Base-by-base conservation (phyloP, 1,284 basidiomycete genomes). In the Ganoderma sinense region DNA sequence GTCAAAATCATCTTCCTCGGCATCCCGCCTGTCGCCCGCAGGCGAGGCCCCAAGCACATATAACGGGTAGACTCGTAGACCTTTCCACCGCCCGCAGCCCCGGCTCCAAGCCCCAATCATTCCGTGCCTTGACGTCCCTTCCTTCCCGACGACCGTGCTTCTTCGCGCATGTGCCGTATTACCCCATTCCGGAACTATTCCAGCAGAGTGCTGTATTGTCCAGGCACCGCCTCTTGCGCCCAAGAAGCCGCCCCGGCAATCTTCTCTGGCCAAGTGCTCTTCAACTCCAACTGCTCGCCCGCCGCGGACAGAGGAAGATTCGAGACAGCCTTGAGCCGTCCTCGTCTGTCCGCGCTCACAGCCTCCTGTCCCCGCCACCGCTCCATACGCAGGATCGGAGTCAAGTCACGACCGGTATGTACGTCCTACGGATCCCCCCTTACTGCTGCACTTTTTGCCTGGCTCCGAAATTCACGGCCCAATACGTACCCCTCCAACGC, bases 111-210 rank as follows among this genome's bases (percentile, higher is more conserved):
- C 23, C 51, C 31, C 2, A 45, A 51, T 51, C 43, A 51, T 48
- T 63, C 18, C 31, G 62, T 63, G 62, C 62, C 65, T 63, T 26
- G 20, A n/a, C 20, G 45, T 40, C 41, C 53, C 58, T 48, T 65
- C 40, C 56, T 48, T 65, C 64, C 68, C 68, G 68, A 69, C 68
- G 64, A 69, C 63, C 64, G 68, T 69, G 68, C 68, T 62, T 65
- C 59, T 16, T 20, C 48, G 40, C 10, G 51, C 68, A 69, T 65
- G 60, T 69, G 68, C 55, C 13, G 45, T 33, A 36, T n/a, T 61
- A 53, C 14, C 18, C 41, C 29, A 60, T 23, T 60, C 40, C 39
- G 23, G 39, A 13, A 29, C 14, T n/a, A 14, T 43, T 51, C 48
- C 48, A 26, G 23, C 13, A 23, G 18, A 20, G n/a, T 11, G 8